phyloP scores from a whole-genome alignment of 2,329 filamentous ascomycete species.

The Colletotrichum coccodes region DNA sequence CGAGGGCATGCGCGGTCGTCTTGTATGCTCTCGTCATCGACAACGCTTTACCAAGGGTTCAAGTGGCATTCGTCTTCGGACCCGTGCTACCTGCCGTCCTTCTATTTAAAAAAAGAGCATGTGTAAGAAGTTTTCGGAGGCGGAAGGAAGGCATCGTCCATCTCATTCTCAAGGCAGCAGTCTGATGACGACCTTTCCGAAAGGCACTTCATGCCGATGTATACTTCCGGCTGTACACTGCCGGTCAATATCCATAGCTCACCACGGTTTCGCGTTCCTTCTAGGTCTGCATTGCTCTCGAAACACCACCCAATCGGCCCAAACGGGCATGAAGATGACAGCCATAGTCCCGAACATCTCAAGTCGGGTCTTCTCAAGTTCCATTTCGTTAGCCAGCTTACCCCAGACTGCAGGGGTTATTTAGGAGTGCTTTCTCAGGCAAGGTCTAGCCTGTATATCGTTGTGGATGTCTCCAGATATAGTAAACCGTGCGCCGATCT shows the following conservation, averaged over 20 bases:
- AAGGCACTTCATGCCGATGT: neutral
- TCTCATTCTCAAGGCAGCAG: neutral
- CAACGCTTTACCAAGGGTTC: neutral
- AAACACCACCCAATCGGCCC: neutral
- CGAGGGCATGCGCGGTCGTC: neutral
- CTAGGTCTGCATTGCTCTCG: neutral
- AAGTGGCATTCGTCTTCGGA: neutral
- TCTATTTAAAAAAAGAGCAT: neutral
- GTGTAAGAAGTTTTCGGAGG: neutral
- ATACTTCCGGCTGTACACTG: neutral
- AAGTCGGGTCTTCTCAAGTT: neutral
- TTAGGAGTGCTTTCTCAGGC: conserved; percentile 11
- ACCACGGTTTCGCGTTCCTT: neutral
- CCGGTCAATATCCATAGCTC: neutral
- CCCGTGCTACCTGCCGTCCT: neutral
- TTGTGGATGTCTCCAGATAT: neutral
- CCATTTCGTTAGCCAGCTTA: neutral
- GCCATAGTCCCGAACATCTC: neutral
- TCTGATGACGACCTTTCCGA: neutral
- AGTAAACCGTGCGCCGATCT: neutral
- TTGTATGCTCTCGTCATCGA: neutral
- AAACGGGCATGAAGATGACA: neutral
- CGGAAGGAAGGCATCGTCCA: neutral
- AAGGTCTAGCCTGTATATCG: conserved; percentile 4
- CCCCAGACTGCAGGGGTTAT: neutral